Evolutionary conservation across 1,139 yeast genomes (phyloP).

Genomic region (Eremothecium coryli): DNA sequence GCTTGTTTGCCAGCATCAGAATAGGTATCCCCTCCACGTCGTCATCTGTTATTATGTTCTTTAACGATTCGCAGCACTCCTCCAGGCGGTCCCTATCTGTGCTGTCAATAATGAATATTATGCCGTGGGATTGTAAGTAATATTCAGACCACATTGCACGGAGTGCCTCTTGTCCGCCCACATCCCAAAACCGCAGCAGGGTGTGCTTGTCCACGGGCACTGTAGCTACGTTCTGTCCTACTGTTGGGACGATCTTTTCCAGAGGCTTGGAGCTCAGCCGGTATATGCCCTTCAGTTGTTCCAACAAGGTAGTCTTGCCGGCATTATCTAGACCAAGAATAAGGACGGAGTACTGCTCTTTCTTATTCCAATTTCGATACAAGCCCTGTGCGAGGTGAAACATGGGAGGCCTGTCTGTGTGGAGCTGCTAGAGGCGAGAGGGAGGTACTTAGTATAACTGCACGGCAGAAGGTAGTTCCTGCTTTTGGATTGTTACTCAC

Average conservation of each 20-base stretch:
- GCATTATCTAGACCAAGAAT: conserved; percentile 92
- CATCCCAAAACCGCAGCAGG: conserved; percentile 82
- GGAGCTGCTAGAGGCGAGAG: no score
- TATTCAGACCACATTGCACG: conserved; percentile 83
- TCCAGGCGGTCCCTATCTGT: conserved; percentile 74
- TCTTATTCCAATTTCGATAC: conserved; percentile 46
- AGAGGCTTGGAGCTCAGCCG: conserved; percentile 30
- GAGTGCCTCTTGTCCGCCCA: conserved; percentile 84
- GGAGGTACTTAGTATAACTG: no score
- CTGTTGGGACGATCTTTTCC: conserved; percentile 54
- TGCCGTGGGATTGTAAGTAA: conserved; percentile 79
- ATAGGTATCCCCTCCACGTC: conserved; percentile 72
- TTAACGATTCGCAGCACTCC: conserved; percentile 56
- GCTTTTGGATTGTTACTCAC: no score
- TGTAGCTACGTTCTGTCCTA: conserved; percentile 63
- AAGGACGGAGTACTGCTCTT: conserved; percentile 63
- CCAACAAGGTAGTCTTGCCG: conserved; percentile 81
- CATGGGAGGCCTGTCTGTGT: no score
- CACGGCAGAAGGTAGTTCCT: no score
- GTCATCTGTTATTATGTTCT: conserved; percentile 39
- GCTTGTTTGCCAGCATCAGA: conserved; percentile 90
- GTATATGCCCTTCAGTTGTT: conserved; percentile 47
- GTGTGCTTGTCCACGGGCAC: conserved; percentile 42
- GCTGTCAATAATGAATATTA: conserved; percentile 85
- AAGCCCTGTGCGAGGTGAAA: conserved; percentile 57